phyloP scores from a whole-genome alignment of 257 asterid species.

The Leptodermis oblonga region DNA sequence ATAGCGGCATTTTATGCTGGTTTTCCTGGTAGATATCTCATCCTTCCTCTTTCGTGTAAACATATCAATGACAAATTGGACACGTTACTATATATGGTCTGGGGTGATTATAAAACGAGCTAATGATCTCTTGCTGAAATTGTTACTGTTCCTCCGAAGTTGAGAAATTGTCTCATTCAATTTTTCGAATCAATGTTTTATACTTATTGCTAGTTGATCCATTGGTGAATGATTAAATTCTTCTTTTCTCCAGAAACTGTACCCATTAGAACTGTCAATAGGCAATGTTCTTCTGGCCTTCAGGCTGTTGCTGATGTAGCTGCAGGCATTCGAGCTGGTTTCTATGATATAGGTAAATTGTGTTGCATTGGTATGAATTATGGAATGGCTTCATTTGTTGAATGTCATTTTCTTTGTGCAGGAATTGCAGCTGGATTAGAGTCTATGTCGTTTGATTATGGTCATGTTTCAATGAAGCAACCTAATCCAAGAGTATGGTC shows the following conservation, averaged over 20 bases:
- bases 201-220: not conserved
- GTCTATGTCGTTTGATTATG: constrained; percentile 68
- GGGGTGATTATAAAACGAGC: not conserved
- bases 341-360: constrained; percentile 69
- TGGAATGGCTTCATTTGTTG: not conserved
- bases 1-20: constrained; percentile 94
- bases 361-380: not conserved
- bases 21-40: constrained; percentile 63
- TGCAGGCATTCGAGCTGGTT: constrained; percentile 85
- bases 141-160: not conserved
- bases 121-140: not conserved
- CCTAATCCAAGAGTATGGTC: constrained; percentile 56
- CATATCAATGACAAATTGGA: not conserved
- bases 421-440: constrained; percentile 96
- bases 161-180: not conserved
- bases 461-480: constrained; percentile 18
- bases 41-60: not conserved
- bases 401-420: constrained; percentile 20
- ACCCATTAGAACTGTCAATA: constrained; percentile 81
- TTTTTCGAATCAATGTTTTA: not conserved
- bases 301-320: constrained; percentile 98
- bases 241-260: constrained; percentile 53
- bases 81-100: not conserved
- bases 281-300: constrained; percentile 94
- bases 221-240: constrained; percentile 5